A percentile compares a stretch with the other conserved stretches of the same genome.
Conservation (phyloP, 1,284 basidiomycete genomes). For the Pholiota adiposa region DNA sequence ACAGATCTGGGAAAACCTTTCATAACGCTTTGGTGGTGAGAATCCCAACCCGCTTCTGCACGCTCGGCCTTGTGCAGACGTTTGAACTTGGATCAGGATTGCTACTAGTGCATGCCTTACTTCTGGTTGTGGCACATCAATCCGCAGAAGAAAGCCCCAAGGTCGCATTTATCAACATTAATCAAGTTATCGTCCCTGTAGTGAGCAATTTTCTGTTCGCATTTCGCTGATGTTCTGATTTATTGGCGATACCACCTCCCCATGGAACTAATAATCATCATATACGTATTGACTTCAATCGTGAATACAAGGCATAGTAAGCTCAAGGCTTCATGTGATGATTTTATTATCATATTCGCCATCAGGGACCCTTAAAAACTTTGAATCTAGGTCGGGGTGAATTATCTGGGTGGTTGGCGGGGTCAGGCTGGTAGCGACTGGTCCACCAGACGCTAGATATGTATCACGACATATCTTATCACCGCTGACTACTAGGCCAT, state of each 20-base stretch:
- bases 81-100: too few relatives aligned
- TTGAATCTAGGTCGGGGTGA: neutral
- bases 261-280: neutral
- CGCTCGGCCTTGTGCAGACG: too few relatives aligned
- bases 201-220: neutral
- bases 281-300: neutral
- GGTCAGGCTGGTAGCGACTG: too few relatives aligned
- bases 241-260: neutral
- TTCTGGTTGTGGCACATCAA: neutral
- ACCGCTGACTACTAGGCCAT: neutral
- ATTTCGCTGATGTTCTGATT: slow-evolving; percentile 1
- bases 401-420: too few relatives aligned
- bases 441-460: neutral
- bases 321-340: neutral
- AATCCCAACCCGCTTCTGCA: neutral
- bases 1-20: neutral
- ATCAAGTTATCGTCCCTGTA: neutral
- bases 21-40: neutral
- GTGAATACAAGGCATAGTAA: neutral
- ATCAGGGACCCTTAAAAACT: neutral
- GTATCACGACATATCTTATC: neutral
- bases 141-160: neutral
- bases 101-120: too few relatives aligned
- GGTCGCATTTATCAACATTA: neutral
- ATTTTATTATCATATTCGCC: neutral